Base-by-base conservation (phyloP, 805 yeast species). In the Metschnikowia cubensis region DNA sequence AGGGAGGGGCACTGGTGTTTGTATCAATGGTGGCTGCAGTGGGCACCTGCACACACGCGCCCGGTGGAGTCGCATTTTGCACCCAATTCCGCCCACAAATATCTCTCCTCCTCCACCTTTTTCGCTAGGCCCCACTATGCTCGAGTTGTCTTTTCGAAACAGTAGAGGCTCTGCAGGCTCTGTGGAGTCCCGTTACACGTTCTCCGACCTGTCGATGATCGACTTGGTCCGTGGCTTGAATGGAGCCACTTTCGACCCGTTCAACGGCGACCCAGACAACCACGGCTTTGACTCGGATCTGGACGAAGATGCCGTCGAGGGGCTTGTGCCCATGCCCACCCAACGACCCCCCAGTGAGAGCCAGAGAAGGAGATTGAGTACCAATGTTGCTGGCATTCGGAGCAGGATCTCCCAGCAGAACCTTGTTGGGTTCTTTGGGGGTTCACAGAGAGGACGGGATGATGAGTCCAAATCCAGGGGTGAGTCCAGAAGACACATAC, bases 141-240 rank as follows among this genome's bases (percentile, higher is more conserved):
- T 22, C 15, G 45, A 43, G 18, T 8, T 18, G 11, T 10, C 33
- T 15, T 34, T 7, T 25, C 17, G 46, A 22, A 25, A 15, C 20
- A 43, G 39, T 40, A 35, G 32, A 10, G 39, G 39, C 22, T 46
- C 50, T 15, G 25, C 36, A 35, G 50, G 36, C 21, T 52, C 55
- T 11, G 42, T 49, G 10, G 29, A 35, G 11, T 47, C 52, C 8
- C 41, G 25, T 4, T 25, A 39, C 38, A 38, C 50, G 14, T 45
- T 52, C 38, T 52, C 55, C 25, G 52, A 52, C 35, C 52, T 47
- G 55, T 52, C 55, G 17, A 52, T 52, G 55, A 49, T 52, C 32
- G 55, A 52, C n/a, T 47, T 52, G 42, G 55, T 52, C 42, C 55
- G 55, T 33, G 47, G 47, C 34, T 46, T 52, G 17, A 52, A 52